Evolutionary conservation across 352 stramenopile genomes (phyloP), one percentile per base, ranked within the genome.

Genomic region (Pythium scleroteichum): DNA sequence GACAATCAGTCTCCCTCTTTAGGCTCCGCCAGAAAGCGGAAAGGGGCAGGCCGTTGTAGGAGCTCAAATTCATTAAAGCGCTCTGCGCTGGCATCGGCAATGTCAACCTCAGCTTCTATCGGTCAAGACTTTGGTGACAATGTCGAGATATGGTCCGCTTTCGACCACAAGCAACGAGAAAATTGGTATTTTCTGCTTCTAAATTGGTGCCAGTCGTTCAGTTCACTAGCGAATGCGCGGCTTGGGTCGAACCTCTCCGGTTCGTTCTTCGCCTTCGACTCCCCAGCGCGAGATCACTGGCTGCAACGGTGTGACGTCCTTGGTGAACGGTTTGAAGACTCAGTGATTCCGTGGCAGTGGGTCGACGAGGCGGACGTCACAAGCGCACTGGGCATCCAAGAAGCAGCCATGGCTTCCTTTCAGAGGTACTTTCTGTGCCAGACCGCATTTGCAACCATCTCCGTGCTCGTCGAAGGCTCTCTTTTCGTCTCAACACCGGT

Each of bases 331-430:
- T 35, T 65, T 42, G 69, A 58, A 0, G 55, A 35, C 29, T 59
- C 72, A 2, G 16, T 73, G 1, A 40, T 78, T 16, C 68, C 79
- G 4, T 84, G 73, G 63, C 54, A 82, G 19, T 89, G 82, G 82
- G 14, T 86, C 5, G 78, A 88, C 38, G 76, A 61, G 17, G 56
- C 63, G 10, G 62, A 62, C 19, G 41, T 53, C 10, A 73, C 73
- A n/a, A 48, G 62, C 27, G 63, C 65, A 6, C 50, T 72, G 0
- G 59, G 54, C 16, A 68, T 68, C 35, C 58, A 72, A 50, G 65
- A 72, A n/a, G 58, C 65, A 3, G 59, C 59, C 12, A 65, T 73
- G 32, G 47, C 45, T 7, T 60, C 57, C 5, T 75, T 68, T 33
- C 67, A 76, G 49, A 27, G 60, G 14, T 76, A 65, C 23, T 80